Conservation (phyloP, 179 eudicot genomes). For the Patellifolia procumbens region DNA sequence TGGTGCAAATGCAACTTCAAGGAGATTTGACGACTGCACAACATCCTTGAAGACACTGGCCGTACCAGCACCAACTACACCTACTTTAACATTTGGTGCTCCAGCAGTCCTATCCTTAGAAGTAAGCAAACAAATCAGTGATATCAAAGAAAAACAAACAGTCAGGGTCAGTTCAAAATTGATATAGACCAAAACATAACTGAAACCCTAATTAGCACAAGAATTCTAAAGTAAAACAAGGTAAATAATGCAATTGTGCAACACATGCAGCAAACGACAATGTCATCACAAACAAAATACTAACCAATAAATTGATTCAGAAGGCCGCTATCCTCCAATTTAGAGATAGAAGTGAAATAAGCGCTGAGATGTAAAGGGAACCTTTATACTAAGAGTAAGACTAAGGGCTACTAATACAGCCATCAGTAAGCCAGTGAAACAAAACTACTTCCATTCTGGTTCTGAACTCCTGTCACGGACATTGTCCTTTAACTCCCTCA, state of each 20-base stretch:
- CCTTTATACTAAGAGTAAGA: neutral
- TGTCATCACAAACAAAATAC: too few relatives aligned
- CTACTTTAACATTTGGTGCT: constrained; percentile 69
- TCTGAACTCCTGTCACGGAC: too few relatives aligned
- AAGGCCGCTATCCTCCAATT: neutral
- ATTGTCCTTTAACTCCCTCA: too few relatives aligned
- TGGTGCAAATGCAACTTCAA: constrained; percentile 81
- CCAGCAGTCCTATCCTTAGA: constrained; percentile 72
- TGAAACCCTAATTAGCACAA: neutral
- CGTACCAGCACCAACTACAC: constrained; percentile 94
- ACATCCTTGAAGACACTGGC: constrained; percentile 72
- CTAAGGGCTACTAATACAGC: neutral
- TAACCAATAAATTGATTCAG: neutral
- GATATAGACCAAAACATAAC: neutral
- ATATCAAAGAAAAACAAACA: neutral
- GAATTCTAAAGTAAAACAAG: neutral
- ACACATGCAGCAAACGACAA: neutral
- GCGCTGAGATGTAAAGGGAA: neutral
- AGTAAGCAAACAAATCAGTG: neutral
- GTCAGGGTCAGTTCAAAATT: neutral
- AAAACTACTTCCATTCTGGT: too few relatives aligned
- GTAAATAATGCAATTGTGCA: neutral
- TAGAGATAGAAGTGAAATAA: neutral
- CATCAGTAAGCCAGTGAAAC: too few relatives aligned
- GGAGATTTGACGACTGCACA: constrained; percentile 41